Evolutionary conservation across 2,329 filamentous ascomycete genomes (phyloP).

Genomic region (Blumeriella jaapii): DNA sequence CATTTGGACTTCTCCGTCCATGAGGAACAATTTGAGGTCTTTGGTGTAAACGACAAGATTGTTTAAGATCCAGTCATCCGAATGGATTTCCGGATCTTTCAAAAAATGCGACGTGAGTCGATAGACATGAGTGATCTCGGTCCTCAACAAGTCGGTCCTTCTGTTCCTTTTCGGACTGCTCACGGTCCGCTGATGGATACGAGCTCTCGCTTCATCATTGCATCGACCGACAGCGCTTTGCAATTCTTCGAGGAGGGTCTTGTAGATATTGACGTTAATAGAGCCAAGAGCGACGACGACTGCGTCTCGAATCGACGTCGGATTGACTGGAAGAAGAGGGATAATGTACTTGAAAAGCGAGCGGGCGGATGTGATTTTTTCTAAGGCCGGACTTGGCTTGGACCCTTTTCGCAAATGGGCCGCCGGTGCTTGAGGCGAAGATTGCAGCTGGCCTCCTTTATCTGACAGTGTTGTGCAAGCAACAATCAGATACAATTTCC

Average conservation of each 20-base stretch:
- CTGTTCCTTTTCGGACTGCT: constrained; percentile 74
- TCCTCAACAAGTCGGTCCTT: constrained; percentile 76
- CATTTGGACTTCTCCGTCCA: constrained; percentile 87
- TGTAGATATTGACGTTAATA: constrained; percentile 89
- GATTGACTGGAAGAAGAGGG: constrained; percentile 70
- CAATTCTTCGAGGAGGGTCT: constrained; percentile 78
- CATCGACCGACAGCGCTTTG: constrained; percentile 78
- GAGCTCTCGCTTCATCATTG: constrained; percentile 76
- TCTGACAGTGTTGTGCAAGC: constrained; percentile 92
- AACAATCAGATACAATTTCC: constrained; percentile 95
- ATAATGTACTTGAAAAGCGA: constrained; percentile 88
- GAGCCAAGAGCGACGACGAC: constrained; percentile 87
- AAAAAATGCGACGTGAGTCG: constrained; percentile 87
- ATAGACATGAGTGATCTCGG: constrained; percentile 93
- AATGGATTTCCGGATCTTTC: constrained; percentile 63
- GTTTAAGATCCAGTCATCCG: constrained; percentile 80
- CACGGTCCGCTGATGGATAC: constrained; percentile 75
- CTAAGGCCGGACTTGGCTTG: constrained; percentile 53
- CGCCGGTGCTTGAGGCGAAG: constrained; percentile 48
- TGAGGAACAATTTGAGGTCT: constrained; percentile 86
- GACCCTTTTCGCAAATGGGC: constrained; percentile 79
- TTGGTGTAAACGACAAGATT: constrained; percentile 85
- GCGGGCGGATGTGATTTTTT: constrained; percentile 77
- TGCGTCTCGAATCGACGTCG: constrained; percentile 73
- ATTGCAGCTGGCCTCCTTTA: constrained; percentile 52